phyloP scores from a whole-genome alignment of 2,329 filamentous ascomycete genomes.

The Fusarium sp. region DNA sequence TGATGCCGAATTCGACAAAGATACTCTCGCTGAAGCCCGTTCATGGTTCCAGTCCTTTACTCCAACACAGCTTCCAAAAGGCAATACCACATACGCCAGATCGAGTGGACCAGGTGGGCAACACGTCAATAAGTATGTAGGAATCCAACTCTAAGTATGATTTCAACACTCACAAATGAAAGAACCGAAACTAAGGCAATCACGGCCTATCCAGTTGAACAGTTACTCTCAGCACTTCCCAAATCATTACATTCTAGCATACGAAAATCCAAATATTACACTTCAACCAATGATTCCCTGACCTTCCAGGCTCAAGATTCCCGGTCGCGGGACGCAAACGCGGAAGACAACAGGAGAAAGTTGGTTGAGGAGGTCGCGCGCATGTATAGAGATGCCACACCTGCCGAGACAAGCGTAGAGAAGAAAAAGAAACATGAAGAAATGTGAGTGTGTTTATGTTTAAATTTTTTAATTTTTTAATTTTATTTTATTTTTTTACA shows the following conservation, averaged over 20 bases:
- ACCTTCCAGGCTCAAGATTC: slow-evolving; percentile 68
- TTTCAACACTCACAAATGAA: slow-evolving; percentile 58
- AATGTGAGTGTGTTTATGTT: slow-evolving; percentile 55
- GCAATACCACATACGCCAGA: slow-evolving; percentile 67
- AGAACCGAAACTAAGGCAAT: slow-evolving; percentile 73
- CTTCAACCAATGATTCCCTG: slow-evolving; percentile 64
- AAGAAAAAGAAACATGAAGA: slow-evolving; percentile 64
- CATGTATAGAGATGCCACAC: slow-evolving; percentile 63
- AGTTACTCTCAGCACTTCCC: slow-evolving; percentile 62
- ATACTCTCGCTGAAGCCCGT: slow-evolving; percentile 64
- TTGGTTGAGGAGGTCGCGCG: slow-evolving; percentile 62
- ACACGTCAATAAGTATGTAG: slow-evolving; percentile 72
- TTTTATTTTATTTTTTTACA: not conserved
- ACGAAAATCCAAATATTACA: slow-evolving; percentile 68
- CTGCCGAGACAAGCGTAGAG: slow-evolving; percentile 60
- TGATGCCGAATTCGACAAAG: slow-evolving; percentile 64
- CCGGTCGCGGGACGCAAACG: slow-evolving; percentile 65
- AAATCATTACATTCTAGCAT: slow-evolving; percentile 62
- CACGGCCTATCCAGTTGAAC: slow-evolving; percentile 64
- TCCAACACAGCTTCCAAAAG: slow-evolving; percentile 61
- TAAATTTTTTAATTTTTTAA: too few relatives aligned
- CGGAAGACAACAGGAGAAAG: slow-evolving; percentile 65
- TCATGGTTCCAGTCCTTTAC: slow-evolving; percentile 64
- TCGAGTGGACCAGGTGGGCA: slow-evolving; percentile 73
- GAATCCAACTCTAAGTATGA: slow-evolving; percentile 50